phyloP scores from a whole-genome alignment of 2,329 filamentous ascomycete species.

The Nothopassalora personata region DNA sequence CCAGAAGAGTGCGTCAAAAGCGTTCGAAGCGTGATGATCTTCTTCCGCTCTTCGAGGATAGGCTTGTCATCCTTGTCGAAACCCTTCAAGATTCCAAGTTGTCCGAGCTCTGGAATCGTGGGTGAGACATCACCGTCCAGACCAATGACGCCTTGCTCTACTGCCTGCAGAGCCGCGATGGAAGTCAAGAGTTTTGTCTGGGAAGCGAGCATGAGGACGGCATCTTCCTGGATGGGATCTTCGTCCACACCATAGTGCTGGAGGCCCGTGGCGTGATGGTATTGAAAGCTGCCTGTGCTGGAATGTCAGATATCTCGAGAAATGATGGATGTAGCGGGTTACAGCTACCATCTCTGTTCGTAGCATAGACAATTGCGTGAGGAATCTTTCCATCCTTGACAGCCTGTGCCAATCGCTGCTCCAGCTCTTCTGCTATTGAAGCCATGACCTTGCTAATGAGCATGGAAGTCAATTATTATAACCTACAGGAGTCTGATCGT shows the following conservation, averaged over 20 bases:
- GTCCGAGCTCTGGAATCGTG: conserved; percentile 46
- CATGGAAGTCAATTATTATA: no score
- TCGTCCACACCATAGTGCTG: conserved; percentile 17
- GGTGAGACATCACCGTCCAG: conserved; percentile 44
- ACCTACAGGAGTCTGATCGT: no score
- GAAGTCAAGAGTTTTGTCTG: conserved; percentile 46
- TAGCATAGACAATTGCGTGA: conserved; percentile 28
- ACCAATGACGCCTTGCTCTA: conserved; percentile 47
- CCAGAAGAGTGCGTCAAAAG: conserved; percentile 52
- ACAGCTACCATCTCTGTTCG: conserved; percentile 22
- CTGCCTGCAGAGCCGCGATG: conserved; percentile 51
- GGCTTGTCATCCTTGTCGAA: conserved; percentile 40
- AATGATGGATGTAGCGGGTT: background rate
- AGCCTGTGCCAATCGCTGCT: conserved; percentile 25
- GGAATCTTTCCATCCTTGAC: conserved; percentile 30
- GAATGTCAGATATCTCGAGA: background rate
- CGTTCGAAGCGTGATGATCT: conserved; percentile 46
- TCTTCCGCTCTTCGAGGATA: conserved; percentile 29
- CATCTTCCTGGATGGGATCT: conserved; percentile 27
- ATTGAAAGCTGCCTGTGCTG: conserved; percentile 26
- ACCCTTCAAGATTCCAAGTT: conserved; percentile 45
- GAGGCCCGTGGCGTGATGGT: conserved; percentile 27
- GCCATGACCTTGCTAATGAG: background rate
- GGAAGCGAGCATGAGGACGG: conserved; percentile 31
- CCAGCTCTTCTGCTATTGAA: conserved; percentile 12